Base-by-base conservation (phyloP, 768 basidiomycete species). In the Leccinum variicolor region DNA sequence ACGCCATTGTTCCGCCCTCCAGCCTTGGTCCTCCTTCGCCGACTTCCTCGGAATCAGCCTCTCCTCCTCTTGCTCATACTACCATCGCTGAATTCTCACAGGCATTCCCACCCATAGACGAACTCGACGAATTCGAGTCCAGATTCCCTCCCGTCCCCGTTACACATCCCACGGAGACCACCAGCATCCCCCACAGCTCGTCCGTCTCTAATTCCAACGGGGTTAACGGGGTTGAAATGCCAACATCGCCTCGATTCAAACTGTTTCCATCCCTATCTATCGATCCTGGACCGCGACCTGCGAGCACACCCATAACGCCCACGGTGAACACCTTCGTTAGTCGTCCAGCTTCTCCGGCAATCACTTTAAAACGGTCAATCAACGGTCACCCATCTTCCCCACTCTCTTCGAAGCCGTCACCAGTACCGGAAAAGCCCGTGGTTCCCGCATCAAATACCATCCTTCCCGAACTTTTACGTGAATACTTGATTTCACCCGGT, bases 1-100 rank as follows among this genome's bases (percentile, higher is more conserved):
- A 87, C 62, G 79, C 81, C 3, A 76, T 91, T 50, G 87, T 92
- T 10, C 82, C 86, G 0, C 80, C 85, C 2, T 86, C 88, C 4
- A 82, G 82, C 31, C 75, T 92, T 17, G 90, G 88, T 3, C 88
- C 90, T 33, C 86, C 90, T 4, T 90, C 90, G 1, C 90, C 89
- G 4, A 77, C 82, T 2, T 85, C 88, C 9, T 86, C 87, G 2
- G 78, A 84, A 15, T 84, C 87, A 14, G 84, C 87, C 3, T 86
- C 85, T 10, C 84, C 85, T 4, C 81, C 73, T 29, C 68, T 69
- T 57, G 62, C 68, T 36, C 75, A 69, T 55, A 58, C 70, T 9
- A 76, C 78, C 39, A 60, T 85, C n/a, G 74, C 80, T 8, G 84
- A 84, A 33, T 90, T 90, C 64, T 72, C 80, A 5, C 80, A 82